Base-by-base conservation (phyloP, 2,329 filamentous ascomycete species). In the Fusarium sp. region DNA sequence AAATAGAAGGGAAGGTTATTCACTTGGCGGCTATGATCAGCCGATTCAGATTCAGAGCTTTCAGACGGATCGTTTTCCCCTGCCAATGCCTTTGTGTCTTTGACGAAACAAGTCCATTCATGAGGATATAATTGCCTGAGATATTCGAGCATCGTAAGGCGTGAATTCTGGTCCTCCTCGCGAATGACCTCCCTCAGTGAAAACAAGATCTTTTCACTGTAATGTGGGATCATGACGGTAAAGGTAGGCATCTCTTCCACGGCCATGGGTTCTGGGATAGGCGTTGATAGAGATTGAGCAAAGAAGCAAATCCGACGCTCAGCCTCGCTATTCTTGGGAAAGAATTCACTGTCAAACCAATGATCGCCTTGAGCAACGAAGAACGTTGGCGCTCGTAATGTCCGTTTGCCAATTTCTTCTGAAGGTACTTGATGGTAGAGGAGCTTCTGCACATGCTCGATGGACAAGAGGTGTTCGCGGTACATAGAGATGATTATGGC, bases 211-310 rank as follows among this genome's bases (percentile, higher is more conserved):
- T 99, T 99, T 77, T 99, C 96, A 74, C 94, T 91, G 83, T 99
- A 99, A 78, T 99, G 96, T 49, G 96, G 96, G 80, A 99, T 98
- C 83, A 99, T 84, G 64, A 99, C 96, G 0, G 94, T 98, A 82
- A 99, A 99, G 0, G 97, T 99, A 3, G 96, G 96, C 96, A 99
- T 99, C 82, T 99, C 99, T 80, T 99, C 96, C 24, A 99, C 96
- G 0, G 96, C 96, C 0, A 99, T 84, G 40, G 96, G 96, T 83
- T 99, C 96, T 0, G 96, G 96, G 74, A 99, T 99, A 1, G 96
- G 96, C 1, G 95, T 99, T 0, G 96, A 98, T 19, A 99, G 83
- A 13, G 96, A 99, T 80, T 99, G 96, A 0, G 96, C 96, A 78
- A 99, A 99, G 89, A 99, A 99, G 6, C 95, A 98, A 66, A 99